phyloP scores from a whole-genome alignment of 2,329 filamentous ascomycete genomes.

The Clarireedia monteithiana region DNA sequence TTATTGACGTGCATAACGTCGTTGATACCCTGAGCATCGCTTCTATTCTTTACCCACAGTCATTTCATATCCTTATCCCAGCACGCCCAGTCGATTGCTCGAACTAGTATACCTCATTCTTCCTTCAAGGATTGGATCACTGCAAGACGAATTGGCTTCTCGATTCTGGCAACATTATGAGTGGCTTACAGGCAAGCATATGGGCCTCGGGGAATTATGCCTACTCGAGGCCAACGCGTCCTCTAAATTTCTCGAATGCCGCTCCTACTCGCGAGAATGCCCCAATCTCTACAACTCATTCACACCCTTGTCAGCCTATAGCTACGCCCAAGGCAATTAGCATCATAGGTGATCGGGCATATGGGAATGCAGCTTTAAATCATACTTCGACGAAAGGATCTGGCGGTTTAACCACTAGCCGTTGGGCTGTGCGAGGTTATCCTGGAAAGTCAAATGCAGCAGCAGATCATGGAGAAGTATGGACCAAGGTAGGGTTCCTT shows the following conservation, averaged over 20 bases:
- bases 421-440: constrained; percentile 23
- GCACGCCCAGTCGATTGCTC: background rate
- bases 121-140: background rate
- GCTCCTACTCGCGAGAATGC: background rate
- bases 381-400: background rate
- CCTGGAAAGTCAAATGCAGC: background rate
- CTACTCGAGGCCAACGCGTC: background rate
- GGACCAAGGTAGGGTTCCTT: constrained; percentile 18
- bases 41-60: background rate
- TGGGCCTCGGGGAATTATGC: background rate
- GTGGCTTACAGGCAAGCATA: background rate
- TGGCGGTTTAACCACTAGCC: constrained; percentile 13
- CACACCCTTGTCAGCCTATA: too few relatives aligned
- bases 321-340: too few relatives aligned
- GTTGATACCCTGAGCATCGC: background rate
- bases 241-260: background rate
- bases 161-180: background rate
- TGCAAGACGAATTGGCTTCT: background rate
- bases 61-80: background rate
- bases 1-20: background rate
- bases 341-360: background rate
- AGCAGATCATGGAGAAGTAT: constrained; percentile 14
- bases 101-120: background rate
- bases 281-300: background rate
- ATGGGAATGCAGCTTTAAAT: background rate